phyloP scores from a whole-genome alignment of 768 basidiomycete genomes.

The Podaxis pistillaris region DNA sequence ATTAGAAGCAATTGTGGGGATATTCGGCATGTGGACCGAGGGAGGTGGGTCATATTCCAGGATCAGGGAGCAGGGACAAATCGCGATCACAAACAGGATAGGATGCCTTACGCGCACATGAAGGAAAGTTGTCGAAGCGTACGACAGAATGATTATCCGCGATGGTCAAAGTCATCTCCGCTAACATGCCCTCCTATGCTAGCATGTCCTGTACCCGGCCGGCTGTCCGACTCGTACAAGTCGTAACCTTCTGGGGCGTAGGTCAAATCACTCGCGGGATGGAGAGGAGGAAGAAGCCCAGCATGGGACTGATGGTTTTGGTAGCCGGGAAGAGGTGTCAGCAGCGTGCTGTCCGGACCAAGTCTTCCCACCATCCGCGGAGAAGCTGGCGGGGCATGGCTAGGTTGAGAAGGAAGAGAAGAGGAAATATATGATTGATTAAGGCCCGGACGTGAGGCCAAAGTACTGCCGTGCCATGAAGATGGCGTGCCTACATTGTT shows the following conservation, averaged over 20 bases:
- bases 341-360: constrained; percentile 62
- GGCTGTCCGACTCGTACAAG: constrained; percentile 38
- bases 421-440: constrained; percentile 16
- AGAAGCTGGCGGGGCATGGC: constrained; percentile 28
- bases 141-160: constrained; percentile 13
- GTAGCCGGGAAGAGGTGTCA: constrained; percentile 70
- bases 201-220: constrained; percentile 41
- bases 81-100: constrained; percentile 2
- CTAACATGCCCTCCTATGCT: constrained; percentile 30
- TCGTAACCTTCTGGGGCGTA: constrained; percentile 32
- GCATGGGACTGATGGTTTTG: constrained; percentile 33
- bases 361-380: constrained; percentile 40
- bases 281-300: constrained; percentile 27
- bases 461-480: constrained; percentile 14
- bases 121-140: not conserved
- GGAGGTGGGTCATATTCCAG: constrained; percentile 5
- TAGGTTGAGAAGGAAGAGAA: constrained; percentile 22
- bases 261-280: constrained; percentile 26
- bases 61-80: constrained; percentile 3
- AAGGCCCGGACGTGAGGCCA: constrained; percentile 9
- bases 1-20: not conserved
- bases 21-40: constrained; percentile 1
- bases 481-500: constrained; percentile 14
- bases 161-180: constrained; percentile 29
- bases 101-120: not conserved